phyloP scores from a whole-genome alignment of 805 yeast genomes.

The Starmerella floris region DNA sequence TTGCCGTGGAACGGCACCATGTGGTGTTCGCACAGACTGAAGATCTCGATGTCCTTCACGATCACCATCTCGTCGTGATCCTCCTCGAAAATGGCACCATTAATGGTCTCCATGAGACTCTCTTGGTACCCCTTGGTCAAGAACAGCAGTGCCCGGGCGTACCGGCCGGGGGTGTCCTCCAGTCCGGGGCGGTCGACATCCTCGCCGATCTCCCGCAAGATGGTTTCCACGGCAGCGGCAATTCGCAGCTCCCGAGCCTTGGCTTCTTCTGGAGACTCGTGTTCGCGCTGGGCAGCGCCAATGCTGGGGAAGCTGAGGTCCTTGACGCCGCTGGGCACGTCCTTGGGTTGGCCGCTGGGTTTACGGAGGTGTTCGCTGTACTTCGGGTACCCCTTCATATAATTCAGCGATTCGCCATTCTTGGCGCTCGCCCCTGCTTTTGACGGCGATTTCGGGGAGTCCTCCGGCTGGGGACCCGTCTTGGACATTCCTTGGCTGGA shows the following conservation, averaged over 20 bases:
- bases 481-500: not conserved
- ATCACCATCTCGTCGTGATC: slow-evolving; percentile 99
- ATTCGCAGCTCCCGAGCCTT: slow-evolving; percentile 58
- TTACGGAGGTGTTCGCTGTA: slow-evolving; percentile 21
- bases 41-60: slow-evolving; percentile 84
- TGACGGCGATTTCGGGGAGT: not conserved
- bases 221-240: slow-evolving; percentile 63
- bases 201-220: slow-evolving; percentile 78
- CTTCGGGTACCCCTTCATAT: slow-evolving; percentile 21
- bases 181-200: slow-evolving; percentile 81
- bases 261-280: slow-evolving; percentile 53
- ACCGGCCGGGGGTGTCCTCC: slow-evolving; percentile 86
- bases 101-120: slow-evolving; percentile 79
- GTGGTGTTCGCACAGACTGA: slow-evolving; percentile 93
- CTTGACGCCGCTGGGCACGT: slow-evolving; percentile 43
- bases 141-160: slow-evolving; percentile 89
- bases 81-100: slow-evolving; percentile 91
- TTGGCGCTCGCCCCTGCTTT: not conserved
- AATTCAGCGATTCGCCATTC: not conserved
- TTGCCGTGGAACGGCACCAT: slow-evolving; percentile 95
- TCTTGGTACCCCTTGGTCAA: slow-evolving; percentile 96
- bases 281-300: slow-evolving; percentile 70
- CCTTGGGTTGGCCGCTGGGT: slow-evolving; percentile 20
- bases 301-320: slow-evolving; percentile 89
- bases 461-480: not conserved